Evolutionary conservation across 768 basidiomycete genomes (phyloP).

Genomic region (Asterophora lycoperdoides): DNA sequence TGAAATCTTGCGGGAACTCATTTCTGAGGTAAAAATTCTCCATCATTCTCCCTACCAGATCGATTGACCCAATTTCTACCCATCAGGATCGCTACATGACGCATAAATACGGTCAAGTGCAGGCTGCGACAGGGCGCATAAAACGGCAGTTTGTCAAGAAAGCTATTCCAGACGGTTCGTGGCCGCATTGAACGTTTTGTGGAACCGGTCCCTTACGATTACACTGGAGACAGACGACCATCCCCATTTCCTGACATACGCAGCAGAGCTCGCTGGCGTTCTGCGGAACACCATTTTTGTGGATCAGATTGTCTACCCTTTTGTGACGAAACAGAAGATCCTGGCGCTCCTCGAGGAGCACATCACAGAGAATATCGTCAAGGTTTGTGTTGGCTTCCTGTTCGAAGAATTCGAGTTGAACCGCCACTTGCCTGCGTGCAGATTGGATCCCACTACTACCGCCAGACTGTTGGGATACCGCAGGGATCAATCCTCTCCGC

Average conservation of each 20-base stretch:
- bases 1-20: slow-evolving; percentile 63
- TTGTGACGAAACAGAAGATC: slow-evolving; percentile 52
- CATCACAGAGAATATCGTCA: slow-evolving; percentile 89
- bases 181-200: neutral
- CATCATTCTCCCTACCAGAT: neutral
- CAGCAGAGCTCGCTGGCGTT: slow-evolving; percentile 57
- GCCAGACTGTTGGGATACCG: slow-evolving; percentile 92
- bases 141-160: slow-evolving; percentile 54
- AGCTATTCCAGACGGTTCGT: slow-evolving; percentile 62
- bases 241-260: slow-evolving; percentile 68
- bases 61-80: neutral
- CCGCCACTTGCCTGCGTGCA: slow-evolving; percentile 23
- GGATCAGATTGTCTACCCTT: slow-evolving; percentile 68
- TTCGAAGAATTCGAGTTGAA: neutral
- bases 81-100: slow-evolving; percentile 67
- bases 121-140: slow-evolving; percentile 50
- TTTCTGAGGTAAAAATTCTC: slow-evolving; percentile 55
- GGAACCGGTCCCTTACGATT: neutral
- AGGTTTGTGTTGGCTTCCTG: slow-evolving; percentile 42
- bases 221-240: slow-evolving; percentile 54
- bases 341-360: slow-evolving; percentile 81
- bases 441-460: slow-evolving; percentile 80
- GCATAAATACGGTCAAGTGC: slow-evolving; percentile 66
- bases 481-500: slow-evolving; percentile 97
- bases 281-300: slow-evolving; percentile 79